Evolutionary conservation across 2,329 filamentous ascomycete genomes (phyloP).

Genomic region (Stylonectria norvegica): DNA sequence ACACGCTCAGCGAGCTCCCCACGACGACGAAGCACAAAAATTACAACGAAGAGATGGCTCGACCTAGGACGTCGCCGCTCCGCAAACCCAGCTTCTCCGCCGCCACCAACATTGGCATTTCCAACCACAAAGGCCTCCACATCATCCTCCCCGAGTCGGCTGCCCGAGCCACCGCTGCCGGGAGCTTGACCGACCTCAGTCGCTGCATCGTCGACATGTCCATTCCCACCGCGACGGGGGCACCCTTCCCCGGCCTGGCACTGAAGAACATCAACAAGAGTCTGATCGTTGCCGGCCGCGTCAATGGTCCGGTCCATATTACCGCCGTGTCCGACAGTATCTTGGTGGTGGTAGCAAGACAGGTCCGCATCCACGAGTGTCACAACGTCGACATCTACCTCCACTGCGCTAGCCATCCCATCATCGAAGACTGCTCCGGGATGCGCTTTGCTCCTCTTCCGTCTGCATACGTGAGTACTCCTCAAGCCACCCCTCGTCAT

Average conservation of each 20-base stretch:
- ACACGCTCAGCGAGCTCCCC: constrained; percentile 39
- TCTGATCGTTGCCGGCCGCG: constrained; percentile 73
- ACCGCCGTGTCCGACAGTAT: constrained; percentile 70
- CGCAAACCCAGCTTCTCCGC: constrained; percentile 63
- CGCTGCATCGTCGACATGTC: constrained; percentile 80
- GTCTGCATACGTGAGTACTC: constrained; percentile 59
- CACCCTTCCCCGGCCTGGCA: constrained; percentile 65
- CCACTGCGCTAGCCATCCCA: constrained; percentile 76
- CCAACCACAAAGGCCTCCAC: constrained; percentile 64
- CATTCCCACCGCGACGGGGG: constrained; percentile 51
- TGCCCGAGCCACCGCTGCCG: constrained; percentile 67
- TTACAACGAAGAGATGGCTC: constrained; percentile 57
- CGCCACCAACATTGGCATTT: constrained; percentile 60
- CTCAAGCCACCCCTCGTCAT: not conserved
- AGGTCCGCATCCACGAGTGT: constrained; percentile 91
- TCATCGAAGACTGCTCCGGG: constrained; percentile 82
- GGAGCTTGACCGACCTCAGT: constrained; percentile 65
- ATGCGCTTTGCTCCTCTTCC: constrained; percentile 80
- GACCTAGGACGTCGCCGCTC: constrained; percentile 37
- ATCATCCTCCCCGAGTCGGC: constrained; percentile 74
- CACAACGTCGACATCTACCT: constrained; percentile 79
- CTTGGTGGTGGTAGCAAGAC: constrained; percentile 76
- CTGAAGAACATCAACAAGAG: constrained; percentile 68
- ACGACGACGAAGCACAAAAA: constrained; percentile 41
- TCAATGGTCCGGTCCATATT: constrained; percentile 78